Evolutionary conservation across 2,329 filamentous ascomycete genomes (phyloP).

Genomic region (Fusarium oxysporum): DNA sequence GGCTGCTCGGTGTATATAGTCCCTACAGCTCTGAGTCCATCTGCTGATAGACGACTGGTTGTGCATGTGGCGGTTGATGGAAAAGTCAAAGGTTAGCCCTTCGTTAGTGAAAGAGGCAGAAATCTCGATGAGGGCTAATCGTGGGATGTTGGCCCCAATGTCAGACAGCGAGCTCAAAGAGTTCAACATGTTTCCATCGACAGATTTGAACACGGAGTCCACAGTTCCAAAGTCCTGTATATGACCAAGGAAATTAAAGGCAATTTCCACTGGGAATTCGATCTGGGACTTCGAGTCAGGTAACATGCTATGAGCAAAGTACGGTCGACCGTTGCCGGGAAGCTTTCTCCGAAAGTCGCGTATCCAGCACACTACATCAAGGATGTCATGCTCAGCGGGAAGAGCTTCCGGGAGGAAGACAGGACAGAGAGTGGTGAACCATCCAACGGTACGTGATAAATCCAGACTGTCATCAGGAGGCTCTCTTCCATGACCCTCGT

Average conservation of each 20-base stretch:
- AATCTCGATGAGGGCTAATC: slow-evolving; percentile 34
- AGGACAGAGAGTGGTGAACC: slow-evolving; percentile 51
- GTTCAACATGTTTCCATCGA: neutral
- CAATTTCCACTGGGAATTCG: slow-evolving; percentile 23
- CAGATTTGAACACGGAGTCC: slow-evolving; percentile 12
- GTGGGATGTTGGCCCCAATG: slow-evolving; percentile 22
- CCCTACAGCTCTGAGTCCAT: neutral
- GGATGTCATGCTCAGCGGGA: neutral
- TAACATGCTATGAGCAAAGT: slow-evolving; percentile 25
- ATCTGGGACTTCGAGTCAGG: neutral
- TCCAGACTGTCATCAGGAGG: slow-evolving; percentile 44
- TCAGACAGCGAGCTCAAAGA: slow-evolving; percentile 16
- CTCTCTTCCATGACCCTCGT: slow-evolving; percentile 54
- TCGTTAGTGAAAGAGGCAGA: slow-evolving; percentile 5
- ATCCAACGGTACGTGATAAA: slow-evolving; percentile 51
- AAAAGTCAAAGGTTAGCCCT: slow-evolving; percentile 13
- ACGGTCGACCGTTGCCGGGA: slow-evolving; percentile 38
- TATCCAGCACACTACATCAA: slow-evolving; percentile 35
- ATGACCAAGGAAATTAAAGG: slow-evolving; percentile 39
- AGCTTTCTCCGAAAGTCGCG: slow-evolving; percentile 39
- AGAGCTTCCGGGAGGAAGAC: slow-evolving; percentile 34
- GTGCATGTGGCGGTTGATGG: slow-evolving; percentile 22
- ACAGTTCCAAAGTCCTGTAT: neutral
- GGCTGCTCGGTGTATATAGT: neutral
- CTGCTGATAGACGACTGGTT: neutral